Evolutionary conservation across 768 basidiomycete species (phyloP), one percentile per base, ranked within the genome.

Genomic region (Amanita fuliginea): DNA sequence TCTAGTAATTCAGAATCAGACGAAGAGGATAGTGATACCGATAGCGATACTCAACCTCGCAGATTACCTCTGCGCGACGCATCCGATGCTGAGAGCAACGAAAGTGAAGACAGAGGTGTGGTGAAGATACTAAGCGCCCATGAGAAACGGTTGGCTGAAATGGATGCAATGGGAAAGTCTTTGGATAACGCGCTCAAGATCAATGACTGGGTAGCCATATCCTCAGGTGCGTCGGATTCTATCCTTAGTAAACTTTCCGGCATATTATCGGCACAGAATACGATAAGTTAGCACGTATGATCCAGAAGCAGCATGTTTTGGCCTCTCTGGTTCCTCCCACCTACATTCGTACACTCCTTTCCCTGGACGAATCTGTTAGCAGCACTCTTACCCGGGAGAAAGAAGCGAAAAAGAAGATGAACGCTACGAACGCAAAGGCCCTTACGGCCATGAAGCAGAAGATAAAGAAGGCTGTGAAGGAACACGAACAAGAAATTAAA

Each of bases 361-460:
- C 72, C 56, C 78, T 98, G 33, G 96, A 98, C 56, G 64, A 72
- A 19, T 80, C 88, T 8, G 67, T 96, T 57, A 84, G 80, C 56
- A 69, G 66, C 21, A 80, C 90, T 5, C 66, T 88, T 37, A 71
- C 82, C 8, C 88, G 88, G 63, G 93, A 96, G 66, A 95, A 94
- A 65, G 83, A 86, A 52, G 82, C 90, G 8, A 87, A 88, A 69
- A 96, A 97, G 69, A 97, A 96, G 70, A 90, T 94, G 84, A 95
- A 93, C 56, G 86, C 91, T 1, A 84, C 77, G 54, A 94, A 94
- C 59, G 88, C 92, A 35, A 93, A 89, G 59, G 91, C 93, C 2
- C 75, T 98, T 55, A 97, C 91, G 46, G 86, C 87, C n/a, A 86
- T 97, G 83, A 97, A 94, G 69, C 95, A 98, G 68, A 96, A 94